Percentiles rank a stretch among this genome's conserved stretches.
phyloP scores from a whole-genome alignment of 2,329 filamentous ascomycete species.

The Leptographium galeiforme region DNA sequence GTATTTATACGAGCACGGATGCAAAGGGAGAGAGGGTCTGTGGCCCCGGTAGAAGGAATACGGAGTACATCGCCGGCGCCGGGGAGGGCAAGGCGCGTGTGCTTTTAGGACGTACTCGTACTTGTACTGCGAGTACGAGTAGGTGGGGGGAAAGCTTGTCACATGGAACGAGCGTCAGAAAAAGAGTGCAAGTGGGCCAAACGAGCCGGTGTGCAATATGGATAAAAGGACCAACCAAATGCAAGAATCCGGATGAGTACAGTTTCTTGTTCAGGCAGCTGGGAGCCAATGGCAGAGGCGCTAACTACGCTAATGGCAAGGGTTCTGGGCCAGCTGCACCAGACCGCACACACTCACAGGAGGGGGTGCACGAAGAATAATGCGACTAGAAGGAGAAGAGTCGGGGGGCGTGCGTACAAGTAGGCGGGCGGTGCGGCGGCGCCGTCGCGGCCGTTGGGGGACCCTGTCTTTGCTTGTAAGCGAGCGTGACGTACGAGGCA shows the following conservation, averaged over 20 bases:
- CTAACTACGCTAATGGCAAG: constrained; percentile 6
- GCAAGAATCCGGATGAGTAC: neutral
- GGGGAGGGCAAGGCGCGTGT: neutral
- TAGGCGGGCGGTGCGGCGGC: no score
- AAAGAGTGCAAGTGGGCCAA: neutral
- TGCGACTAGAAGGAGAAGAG: no score
- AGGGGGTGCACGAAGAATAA: neutral
- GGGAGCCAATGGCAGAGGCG: neutral
- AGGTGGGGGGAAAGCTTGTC: no score
- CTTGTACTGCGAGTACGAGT: no score
- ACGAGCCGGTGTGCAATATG: neutral
- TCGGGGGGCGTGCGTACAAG: no score
- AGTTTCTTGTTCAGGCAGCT: no score
- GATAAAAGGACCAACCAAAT: neutral
- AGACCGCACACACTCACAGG: neutral
- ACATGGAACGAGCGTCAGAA: neutral
- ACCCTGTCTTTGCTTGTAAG: neutral
- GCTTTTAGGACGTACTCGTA: no score
- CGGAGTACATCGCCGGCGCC: no score
- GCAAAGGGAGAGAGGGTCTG: neutral
- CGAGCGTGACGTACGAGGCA: neutral
- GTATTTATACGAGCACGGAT: neutral
- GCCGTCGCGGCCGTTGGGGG: neutral
- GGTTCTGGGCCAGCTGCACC: constrained; percentile 1
- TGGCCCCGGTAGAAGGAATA: neutral